A percentile compares a stretch with the other conserved stretches of the same genome.
Evolutionary conservation across 1,284 basidiomycete genomes (phyloP).

Genomic region (Rhodotorula sp.): DNA sequence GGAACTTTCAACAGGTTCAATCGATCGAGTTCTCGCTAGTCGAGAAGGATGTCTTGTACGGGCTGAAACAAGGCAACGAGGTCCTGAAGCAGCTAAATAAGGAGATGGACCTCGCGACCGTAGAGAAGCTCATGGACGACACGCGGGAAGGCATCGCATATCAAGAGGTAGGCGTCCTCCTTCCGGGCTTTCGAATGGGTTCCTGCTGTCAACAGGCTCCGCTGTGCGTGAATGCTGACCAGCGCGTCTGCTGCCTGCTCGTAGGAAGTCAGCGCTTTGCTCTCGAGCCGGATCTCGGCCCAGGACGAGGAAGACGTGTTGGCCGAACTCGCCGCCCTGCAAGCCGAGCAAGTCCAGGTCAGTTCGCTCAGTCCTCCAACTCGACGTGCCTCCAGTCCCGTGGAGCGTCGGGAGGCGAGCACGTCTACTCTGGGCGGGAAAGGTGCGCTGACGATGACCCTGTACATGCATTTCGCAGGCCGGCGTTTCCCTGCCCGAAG

Average conservation of each 20-base stretch:
- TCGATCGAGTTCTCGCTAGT: constrained; percentile 95
- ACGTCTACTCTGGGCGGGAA: neutral
- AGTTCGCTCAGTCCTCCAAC: too few relatives aligned
- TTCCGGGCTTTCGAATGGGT: neutral
- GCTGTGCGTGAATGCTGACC: too few relatives aligned
- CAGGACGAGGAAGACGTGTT: constrained; percentile 95
- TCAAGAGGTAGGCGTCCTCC: constrained; percentile 62
- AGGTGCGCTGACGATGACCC: neutral
- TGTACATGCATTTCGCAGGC: constrained; percentile 17
- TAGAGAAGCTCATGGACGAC: constrained; percentile 90
- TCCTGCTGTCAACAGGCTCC: neutral
- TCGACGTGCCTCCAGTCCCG: too few relatives aligned
- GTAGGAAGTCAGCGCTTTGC: constrained; percentile 87
- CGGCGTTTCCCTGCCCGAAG: constrained; percentile 21
- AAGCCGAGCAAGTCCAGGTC: constrained; percentile 55
- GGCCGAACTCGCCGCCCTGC: constrained; percentile 68
- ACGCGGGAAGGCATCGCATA: constrained; percentile 90
- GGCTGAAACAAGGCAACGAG: constrained; percentile 86
- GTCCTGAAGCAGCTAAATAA: constrained; percentile 91
- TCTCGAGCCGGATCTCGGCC: constrained; percentile 73
- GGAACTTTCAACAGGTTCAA: constrained; percentile 63
- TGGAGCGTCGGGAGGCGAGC: too few relatives aligned
- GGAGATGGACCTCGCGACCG: constrained; percentile 86
- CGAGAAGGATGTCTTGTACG: constrained; percentile 87
- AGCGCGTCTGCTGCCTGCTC: neutral